Evolutionary conservation across 495 filamentous ascomycete species (phyloP).

Genomic region (Tuber microsphaerosporum): DNA sequence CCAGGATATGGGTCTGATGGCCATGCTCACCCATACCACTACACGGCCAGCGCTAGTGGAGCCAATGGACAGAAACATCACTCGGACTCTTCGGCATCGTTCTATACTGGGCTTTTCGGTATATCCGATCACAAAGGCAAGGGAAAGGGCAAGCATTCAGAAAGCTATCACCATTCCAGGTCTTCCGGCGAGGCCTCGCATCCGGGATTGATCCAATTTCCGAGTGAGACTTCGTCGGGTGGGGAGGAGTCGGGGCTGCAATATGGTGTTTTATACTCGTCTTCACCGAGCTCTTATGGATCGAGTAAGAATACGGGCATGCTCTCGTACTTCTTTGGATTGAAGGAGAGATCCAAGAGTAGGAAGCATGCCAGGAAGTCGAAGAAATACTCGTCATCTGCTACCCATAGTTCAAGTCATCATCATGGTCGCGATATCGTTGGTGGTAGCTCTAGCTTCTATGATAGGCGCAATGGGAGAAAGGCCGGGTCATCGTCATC

Average conservation of each 20-base stretch:
- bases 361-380: neutral
- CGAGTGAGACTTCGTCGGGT: conserved; percentile 13
- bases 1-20: conserved; percentile 32
- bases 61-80: conserved; percentile 2
- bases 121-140: conserved; percentile 8
- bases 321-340: conserved; percentile 10
- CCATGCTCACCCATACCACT: conserved; percentile 26
- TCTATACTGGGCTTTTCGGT: conserved; percentile 22
- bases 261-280: conserved; percentile 21
- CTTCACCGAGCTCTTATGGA: conserved; percentile 20
- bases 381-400: neutral
- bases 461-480: neutral
- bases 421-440: neutral
- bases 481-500: neutral
- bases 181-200: conserved; percentile 16
- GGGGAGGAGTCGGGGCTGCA: conserved; percentile 21
- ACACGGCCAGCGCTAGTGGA: conserved; percentile 1
- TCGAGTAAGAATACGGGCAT: conserved; percentile 14
- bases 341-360: neutral
- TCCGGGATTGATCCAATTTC: conserved; percentile 17
- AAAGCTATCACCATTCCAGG: conserved; percentile 11
- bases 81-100: conserved; percentile 20
- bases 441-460: neutral
- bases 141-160: conserved; percentile 6
- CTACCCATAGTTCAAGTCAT: neutral